A percentile compares a stretch with the other conserved stretches of the same genome.
Evolutionary conservation across 129 eudicot genomes (phyloP).

Genomic region (Arctium minus): DNA sequence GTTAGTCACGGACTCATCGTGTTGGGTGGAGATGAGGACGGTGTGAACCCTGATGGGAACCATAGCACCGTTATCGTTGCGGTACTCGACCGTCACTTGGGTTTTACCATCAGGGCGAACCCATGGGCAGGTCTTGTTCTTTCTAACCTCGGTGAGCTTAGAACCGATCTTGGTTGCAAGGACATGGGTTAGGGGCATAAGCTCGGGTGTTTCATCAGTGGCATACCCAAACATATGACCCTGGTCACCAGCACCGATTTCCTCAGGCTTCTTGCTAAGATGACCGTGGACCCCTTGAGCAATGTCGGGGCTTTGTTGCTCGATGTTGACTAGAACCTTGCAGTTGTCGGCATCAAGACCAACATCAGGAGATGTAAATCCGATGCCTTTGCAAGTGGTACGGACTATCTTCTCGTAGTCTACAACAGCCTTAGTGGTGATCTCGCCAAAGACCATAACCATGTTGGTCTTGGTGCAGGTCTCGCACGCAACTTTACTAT

Average conservation of each 20-base stretch:
- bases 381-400: conserved; percentile 64
- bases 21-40: conserved; percentile 73
- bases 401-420: conserved; percentile 70
- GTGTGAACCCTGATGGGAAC: conserved; percentile 73
- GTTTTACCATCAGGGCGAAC: conserved; percentile 76
- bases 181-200: conserved; percentile 76
- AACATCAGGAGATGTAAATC: conserved; percentile 64
- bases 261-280: conserved; percentile 70
- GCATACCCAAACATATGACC: conserved; percentile 85
- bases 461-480: conserved; percentile 77
- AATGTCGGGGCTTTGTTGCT: conserved; percentile 71
- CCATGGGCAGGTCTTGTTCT: conserved; percentile 75
- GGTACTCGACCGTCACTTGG: conserved; percentile 73
- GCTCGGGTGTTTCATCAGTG: conserved; percentile 76
- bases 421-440: conserved; percentile 65
- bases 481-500: conserved; percentile 76
- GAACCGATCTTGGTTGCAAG: conserved; percentile 77
- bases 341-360: conserved; percentile 79
- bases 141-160: conserved; percentile 68
- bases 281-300: conserved; percentile 84
- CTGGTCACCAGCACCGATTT: conserved; percentile 73
- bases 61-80: conserved; percentile 65
- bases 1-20: conserved; percentile 68
- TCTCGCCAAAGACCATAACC: conserved; percentile 87
- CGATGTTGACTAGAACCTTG: conserved; percentile 75